Evolutionary conservation across 2,329 filamentous ascomycete genomes (phyloP).

Genomic region (Macroventuria anomochaeta): DNA sequence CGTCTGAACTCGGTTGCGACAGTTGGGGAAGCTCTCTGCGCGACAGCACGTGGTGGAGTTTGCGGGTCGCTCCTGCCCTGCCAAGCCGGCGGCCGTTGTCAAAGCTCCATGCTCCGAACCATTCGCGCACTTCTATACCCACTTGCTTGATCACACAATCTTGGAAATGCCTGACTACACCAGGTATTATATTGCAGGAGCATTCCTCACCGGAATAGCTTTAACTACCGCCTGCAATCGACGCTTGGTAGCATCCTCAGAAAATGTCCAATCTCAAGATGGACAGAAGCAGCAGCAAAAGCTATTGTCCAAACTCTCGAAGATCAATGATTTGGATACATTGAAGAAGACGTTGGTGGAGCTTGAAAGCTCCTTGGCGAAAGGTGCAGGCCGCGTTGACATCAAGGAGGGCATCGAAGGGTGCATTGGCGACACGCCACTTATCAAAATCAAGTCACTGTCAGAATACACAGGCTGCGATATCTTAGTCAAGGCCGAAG

Average conservation of each 20-base stretch:
- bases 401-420: conserved; percentile 84
- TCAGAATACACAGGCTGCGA: conserved; percentile 85
- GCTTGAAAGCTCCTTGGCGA: conserved; percentile 21
- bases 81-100: conserved; percentile 35
- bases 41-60: conserved; percentile 35
- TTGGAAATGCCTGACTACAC: conserved; percentile 43
- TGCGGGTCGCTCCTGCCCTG: conserved; percentile 26
- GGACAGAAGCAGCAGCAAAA: conserved; percentile 32
- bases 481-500: conserved; percentile 91
- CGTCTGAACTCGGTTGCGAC: conserved; percentile 20
- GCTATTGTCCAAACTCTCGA: conserved; percentile 29
- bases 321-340: conserved; percentile 32
- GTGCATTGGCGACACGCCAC: conserved; percentile 90
- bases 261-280: conserved; percentile 23
- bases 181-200: conserved; percentile 68
- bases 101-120: conserved; percentile 27
- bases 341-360: conserved; percentile 35
- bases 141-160: conserved; percentile 4
- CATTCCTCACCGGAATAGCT: conserved; percentile 79
- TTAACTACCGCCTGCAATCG: conserved; percentile 59
- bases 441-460: conserved; percentile 84
- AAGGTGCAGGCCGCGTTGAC: conserved; percentile 23
- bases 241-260: conserved; percentile 18
- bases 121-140: conserved; percentile 22
- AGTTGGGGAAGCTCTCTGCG: conserved; percentile 22